Conservation (phyloP, 2,329 filamentous ascomycete species). For the Paraphaeosphaeria minitans region DNA sequence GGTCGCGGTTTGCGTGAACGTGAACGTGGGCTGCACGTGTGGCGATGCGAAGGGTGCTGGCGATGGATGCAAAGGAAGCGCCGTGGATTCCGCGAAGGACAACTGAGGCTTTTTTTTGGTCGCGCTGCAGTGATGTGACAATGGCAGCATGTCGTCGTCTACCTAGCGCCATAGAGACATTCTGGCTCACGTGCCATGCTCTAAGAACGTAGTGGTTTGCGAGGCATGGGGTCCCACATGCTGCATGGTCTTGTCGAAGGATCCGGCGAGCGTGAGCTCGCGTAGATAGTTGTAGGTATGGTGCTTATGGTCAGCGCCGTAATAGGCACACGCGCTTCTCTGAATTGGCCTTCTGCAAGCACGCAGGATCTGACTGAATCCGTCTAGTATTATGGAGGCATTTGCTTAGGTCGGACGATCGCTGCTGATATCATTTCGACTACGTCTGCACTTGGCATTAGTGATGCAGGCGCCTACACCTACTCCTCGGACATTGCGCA, state of each 20-base stretch:
- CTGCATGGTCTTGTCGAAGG: neutral
- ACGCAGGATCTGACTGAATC: neutral
- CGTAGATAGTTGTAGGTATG: neutral
- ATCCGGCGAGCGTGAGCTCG: neutral
- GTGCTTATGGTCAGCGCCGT: neutral
- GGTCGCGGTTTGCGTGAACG: too few species aligned
- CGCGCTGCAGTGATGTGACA: neutral
- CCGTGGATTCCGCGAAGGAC: neutral
- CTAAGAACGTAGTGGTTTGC: neutral
- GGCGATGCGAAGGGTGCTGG: neutral
- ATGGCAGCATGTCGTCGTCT: neutral
- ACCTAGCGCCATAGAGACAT: neutral
- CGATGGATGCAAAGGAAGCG: neutral
- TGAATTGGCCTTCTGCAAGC: neutral
- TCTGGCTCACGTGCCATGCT: neutral
- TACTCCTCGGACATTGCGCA: neutral
- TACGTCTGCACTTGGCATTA: constrained; percentile 1
- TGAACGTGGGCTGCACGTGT: constrained; percentile 1
- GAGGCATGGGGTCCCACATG: neutral
- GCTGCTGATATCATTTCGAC: neutral
- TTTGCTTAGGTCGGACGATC: neutral
- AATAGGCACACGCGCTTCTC: neutral
- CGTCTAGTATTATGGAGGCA: neutral
- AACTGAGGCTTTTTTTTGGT: neutral
- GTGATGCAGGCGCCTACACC: neutral